Conservation (phyloP, 75 land plant genomes). For the Cunninghamia lanceolata region DNA sequence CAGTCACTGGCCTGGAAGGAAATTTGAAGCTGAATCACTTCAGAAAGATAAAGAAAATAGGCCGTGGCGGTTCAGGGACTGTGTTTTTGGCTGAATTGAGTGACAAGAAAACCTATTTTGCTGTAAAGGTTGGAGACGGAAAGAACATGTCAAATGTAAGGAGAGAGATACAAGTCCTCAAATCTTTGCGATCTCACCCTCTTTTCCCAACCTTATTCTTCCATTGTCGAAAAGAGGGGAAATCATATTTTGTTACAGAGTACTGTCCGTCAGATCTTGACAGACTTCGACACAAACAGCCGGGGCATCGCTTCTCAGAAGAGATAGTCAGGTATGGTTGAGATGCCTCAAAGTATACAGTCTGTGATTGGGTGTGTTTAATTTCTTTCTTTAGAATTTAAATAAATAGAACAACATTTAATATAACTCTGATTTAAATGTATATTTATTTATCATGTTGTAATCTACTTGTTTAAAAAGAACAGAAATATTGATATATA, state of each 20-base stretch:
- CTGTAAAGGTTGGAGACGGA: not conserved
- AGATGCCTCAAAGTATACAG: too few relatives aligned
- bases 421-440: too few relatives aligned
- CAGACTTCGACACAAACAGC: not conserved
- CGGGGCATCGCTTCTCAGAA: not conserved
- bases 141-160: not conserved
- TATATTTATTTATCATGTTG: too few relatives aligned
- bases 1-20: not conserved
- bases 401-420: too few relatives aligned
- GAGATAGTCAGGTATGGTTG: not conserved
- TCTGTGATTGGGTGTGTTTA: too few relatives aligned
- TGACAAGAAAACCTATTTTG: not conserved
- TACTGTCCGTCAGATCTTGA: not conserved
- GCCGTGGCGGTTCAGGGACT: not conserved
- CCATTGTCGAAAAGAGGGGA: not conserved
- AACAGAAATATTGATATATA: too few relatives aligned
- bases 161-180: not conserved
- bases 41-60: not conserved
- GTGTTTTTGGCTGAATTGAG: not conserved
- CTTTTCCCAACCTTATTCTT: not conserved
- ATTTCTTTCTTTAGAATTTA: too few relatives aligned
- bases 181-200: not conserved
- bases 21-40: not conserved
- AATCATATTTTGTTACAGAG: not conserved
- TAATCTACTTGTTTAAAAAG: too few relatives aligned